Conservation (phyloP, 257 asterid species). For the Penstemon barbatus region DNA sequence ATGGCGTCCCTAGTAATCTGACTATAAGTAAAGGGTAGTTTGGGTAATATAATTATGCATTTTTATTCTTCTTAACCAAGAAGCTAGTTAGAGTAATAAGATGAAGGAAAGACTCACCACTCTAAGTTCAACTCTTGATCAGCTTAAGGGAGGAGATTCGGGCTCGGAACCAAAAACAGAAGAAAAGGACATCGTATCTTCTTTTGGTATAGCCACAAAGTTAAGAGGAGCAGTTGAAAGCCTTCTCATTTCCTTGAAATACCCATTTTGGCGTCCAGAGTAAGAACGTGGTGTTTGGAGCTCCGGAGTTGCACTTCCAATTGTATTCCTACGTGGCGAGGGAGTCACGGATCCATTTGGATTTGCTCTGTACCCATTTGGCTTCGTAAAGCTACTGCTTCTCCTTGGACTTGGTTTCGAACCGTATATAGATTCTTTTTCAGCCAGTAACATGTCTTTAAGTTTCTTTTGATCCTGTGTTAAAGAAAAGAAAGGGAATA, state of each 20-base stretch:
- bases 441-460: conserved; percentile 76
- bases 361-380: conserved; percentile 51
- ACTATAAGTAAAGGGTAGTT: too few relatives aligned
- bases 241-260: conserved; percentile 75
- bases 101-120: conserved; percentile 34
- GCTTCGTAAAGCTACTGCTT: conserved; percentile 65
- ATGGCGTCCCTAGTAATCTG: too few relatives aligned
- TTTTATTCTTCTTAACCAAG: not conserved
- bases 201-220: conserved; percentile 73
- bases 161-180: conserved; percentile 89
- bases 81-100: not conserved
- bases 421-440: conserved; percentile 84
- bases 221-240: conserved; percentile 82
- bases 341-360: conserved; percentile 84
- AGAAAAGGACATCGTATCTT: conserved; percentile 87
- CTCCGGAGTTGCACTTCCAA: conserved; percentile 65
- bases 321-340: conserved; percentile 81
- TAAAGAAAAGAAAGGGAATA: not conserved
- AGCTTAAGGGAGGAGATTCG: conserved; percentile 76
- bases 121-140: conserved; percentile 29
- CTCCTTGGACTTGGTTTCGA: conserved; percentile 93
- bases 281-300: conserved; percentile 82
- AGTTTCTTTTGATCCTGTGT: conserved; percentile 86
- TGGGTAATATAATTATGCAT: too few relatives aligned
- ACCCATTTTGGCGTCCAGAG: too few relatives aligned